Percentiles rank a stretch among this genome's conserved stretches.
phyloP scores from a whole-genome alignment of 225 moss, liverwort and hornwort species.

The Physcomitrium patens region DNA sequence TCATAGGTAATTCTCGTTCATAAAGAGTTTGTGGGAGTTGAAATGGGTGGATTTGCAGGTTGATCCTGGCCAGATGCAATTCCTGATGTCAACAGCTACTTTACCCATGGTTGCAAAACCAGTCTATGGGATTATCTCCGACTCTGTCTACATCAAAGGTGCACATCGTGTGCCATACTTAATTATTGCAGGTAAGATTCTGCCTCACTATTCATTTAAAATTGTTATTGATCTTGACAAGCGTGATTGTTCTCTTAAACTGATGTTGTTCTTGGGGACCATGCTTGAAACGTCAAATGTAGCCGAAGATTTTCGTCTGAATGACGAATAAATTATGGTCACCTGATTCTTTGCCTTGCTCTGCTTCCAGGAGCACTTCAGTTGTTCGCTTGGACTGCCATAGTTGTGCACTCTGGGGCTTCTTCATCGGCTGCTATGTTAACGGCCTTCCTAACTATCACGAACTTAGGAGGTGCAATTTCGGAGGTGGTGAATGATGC shows the following conservation, averaged over 20 bases:
- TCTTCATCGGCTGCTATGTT: conserved; percentile 61
- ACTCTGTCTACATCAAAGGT: conserved; percentile 70
- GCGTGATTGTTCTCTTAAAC: background rate
- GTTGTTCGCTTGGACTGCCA: conserved; percentile 65
- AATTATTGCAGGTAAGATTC: conserved; percentile 56
- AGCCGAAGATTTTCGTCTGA: background rate
- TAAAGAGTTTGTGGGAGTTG: background rate
- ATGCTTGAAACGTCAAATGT: conserved; percentile 1
- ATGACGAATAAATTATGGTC: background rate
- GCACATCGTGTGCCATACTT: conserved; percentile 74
- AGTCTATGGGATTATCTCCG: conserved; percentile 69
- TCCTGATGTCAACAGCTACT: conserved; percentile 67
- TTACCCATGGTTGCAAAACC: conserved; percentile 80
- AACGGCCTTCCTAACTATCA: conserved; percentile 67
- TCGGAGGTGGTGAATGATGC: conserved; percentile 84
- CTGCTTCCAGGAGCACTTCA: conserved; percentile 57
- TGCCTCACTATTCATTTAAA: conserved; percentile 14
- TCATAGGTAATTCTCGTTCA: background rate
- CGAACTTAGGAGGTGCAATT: conserved; percentile 73
- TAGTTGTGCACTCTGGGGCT: conserved; percentile 54
- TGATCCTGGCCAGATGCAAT: conserved; percentile 71
- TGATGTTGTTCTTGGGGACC: background rate
- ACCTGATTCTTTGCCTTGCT: background rate
- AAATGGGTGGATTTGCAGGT: conserved; percentile 44
- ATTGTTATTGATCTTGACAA: background rate